Percentiles rank a stretch among this genome's conserved stretches.
Conservation (phyloP, 768 basidiomycete species). For the Cystobasidium tubakii region DNA sequence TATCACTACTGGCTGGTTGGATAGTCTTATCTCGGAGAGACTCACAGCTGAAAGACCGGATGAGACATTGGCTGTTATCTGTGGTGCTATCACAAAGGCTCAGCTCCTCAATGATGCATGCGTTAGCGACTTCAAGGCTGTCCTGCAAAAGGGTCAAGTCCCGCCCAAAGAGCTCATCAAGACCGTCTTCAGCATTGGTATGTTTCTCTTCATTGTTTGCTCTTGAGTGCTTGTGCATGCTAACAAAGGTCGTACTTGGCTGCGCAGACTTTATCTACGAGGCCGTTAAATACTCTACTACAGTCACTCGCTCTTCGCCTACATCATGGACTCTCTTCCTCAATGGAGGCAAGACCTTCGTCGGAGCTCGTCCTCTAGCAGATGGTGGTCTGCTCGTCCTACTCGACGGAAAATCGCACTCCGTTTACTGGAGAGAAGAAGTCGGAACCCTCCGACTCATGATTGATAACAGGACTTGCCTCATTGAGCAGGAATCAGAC, state of each 20-base stretch:
- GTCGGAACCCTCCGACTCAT: conserved; percentile 69
- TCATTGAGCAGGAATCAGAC: conserved; percentile 99
- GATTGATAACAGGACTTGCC: conserved; percentile 94
- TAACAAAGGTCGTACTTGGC: background rate
- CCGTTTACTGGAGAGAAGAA: conserved; percentile 96
- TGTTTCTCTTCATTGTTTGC: background rate
- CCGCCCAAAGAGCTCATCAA: conserved; percentile 89
- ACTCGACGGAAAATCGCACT: conserved; percentile 89
- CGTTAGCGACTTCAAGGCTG: conserved; percentile 84
- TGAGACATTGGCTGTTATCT: conserved; percentile 82
- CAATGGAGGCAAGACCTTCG: conserved; percentile 86
- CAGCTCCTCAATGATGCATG: conserved; percentile 83
- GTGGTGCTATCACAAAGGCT: conserved; percentile 92
- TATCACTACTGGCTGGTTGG: conserved; percentile 97
- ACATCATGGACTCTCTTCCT: conserved; percentile 90
- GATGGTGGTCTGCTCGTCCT: conserved; percentile 90
- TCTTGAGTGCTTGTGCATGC: conserved; percentile 33
- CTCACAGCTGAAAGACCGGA: conserved; percentile 97
- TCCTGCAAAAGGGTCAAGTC: conserved; percentile 96
- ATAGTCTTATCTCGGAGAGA: conserved; percentile 91
- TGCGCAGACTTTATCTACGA: conserved; percentile 41
- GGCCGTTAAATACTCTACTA: conserved; percentile 88
- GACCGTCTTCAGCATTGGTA: conserved; percentile 87
- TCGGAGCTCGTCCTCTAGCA: conserved; percentile 84
- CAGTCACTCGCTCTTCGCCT: conserved; percentile 79